These are phyloP conservation scores for Astragalus glycyphyllos DNA, from an alignment of 306 rosid genomes.

Conservation along the genomic window DNA sequence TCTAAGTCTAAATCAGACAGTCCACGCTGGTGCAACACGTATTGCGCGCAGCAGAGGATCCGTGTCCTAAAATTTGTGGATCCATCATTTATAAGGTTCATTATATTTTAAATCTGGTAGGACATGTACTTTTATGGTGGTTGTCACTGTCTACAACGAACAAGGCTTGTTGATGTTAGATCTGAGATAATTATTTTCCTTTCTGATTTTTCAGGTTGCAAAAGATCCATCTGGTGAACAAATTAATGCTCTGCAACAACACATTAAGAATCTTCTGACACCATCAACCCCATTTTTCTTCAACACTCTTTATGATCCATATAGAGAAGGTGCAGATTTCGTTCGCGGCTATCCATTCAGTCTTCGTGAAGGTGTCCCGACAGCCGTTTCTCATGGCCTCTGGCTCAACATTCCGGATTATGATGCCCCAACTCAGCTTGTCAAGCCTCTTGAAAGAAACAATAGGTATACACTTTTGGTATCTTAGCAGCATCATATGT, in stretches of 20 bases:
- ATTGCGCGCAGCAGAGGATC: no score
- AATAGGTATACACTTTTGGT: constrained; percentile 53
- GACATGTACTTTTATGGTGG: not conserved
- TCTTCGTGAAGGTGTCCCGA: constrained; percentile 78
- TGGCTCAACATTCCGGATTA: constrained; percentile 92
- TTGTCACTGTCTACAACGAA: not conserved
- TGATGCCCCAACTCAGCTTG: constrained; percentile 95
- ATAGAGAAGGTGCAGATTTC: constrained; percentile 79
- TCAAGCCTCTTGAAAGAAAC: constrained; percentile 84
- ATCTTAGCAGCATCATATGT: no score
- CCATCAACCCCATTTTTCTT: constrained; percentile 88
- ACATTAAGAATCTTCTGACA: constrained; percentile 69
- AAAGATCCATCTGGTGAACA: constrained; percentile 80
- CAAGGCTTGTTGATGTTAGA: not conserved
- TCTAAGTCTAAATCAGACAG: no score
- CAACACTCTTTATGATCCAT: constrained; percentile 87
- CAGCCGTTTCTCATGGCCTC: constrained; percentile 83
- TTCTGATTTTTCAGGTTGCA: constrained; percentile 65
- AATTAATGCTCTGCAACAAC: constrained; percentile 80
- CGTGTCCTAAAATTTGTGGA: no score
- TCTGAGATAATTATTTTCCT: not conserved
- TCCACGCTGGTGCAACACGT: no score
- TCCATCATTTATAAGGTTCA: not conserved
- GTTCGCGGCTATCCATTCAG: constrained; percentile 91
- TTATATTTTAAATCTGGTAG: constrained; percentile 7